Conservation (phyloP, 768 basidiomycete genomes). For the Fistulinella prunicolor region DNA sequence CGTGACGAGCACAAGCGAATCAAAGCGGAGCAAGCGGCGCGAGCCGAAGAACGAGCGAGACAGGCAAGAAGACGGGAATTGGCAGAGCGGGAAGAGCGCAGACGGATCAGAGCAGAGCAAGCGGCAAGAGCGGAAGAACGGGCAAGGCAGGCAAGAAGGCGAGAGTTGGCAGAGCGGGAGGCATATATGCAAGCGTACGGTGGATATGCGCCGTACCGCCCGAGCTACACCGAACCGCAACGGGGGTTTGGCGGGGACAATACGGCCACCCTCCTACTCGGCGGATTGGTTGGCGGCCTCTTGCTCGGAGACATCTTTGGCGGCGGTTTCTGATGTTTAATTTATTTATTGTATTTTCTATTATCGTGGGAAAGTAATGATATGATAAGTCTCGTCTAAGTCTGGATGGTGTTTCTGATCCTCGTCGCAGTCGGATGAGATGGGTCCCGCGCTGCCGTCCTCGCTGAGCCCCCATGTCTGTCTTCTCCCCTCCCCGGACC, state of each 20-base stretch:
- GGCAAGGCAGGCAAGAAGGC: constrained; percentile 16
- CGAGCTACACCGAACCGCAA: constrained; percentile 10
- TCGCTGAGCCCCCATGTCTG: constrained; percentile 84
- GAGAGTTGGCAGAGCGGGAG: constrained; percentile 29
- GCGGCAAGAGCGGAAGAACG: constrained; percentile 21
- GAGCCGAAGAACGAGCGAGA: constrained; percentile 16
- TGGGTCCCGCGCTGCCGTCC: constrained; percentile 49
- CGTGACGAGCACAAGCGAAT: constrained; percentile 43
- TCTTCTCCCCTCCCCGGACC: constrained; percentile 67
- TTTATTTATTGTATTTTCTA: constrained; percentile 6
- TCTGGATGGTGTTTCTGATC: no score
- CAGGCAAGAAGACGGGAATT: constrained; percentile 19
- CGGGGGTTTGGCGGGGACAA: constrained; percentile 1
- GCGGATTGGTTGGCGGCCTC: constrained; percentile 49
- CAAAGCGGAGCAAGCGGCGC: constrained; percentile 30
- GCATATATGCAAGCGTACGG: constrained; percentile 35
- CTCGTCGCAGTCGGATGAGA: no score
- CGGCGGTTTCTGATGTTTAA: constrained; percentile 37
- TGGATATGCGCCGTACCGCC: constrained; percentile 31
- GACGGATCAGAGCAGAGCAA: constrained; percentile 32
- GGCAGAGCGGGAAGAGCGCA: constrained; percentile 40
- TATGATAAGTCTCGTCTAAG: no score
- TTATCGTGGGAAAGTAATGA: constrained; percentile 7
- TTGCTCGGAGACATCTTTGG: constrained; percentile 45
- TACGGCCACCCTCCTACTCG: constrained; percentile 29